phyloP scores from a whole-genome alignment of 306 rosid genomes.

The Citrullus colocynthis region DNA sequence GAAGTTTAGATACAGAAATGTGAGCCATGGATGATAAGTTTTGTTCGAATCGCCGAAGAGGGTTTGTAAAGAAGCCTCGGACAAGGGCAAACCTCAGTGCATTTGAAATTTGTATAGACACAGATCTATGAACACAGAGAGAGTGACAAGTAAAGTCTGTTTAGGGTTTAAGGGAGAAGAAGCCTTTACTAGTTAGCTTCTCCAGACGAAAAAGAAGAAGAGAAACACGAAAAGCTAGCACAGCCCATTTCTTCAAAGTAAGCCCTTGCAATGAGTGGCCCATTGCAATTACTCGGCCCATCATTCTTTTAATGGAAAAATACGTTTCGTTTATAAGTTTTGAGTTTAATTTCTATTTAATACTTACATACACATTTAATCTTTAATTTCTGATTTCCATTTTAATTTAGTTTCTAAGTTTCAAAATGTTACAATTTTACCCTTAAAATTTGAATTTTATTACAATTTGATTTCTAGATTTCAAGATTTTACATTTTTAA shows the following conservation, averaged over 20 bases:
- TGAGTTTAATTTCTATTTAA: no score
- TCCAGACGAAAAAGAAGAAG: neutral
- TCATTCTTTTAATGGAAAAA: no score
- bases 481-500: no score
- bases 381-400: no score
- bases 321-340: no score
- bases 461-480: no score
- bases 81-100: neutral
- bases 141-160: neutral
- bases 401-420: no score
- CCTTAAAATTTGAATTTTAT: no score
- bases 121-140: neutral
- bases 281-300: neutral
- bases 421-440: no score
- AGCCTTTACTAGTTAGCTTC: neutral
- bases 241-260: neutral
- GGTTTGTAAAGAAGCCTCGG: neutral
- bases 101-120: neutral
- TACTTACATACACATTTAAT: no score
- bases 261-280: neutral
- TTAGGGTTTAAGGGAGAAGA: neutral
- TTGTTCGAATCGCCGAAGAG: neutral
- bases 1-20: constrained; percentile 37
- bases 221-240: neutral
- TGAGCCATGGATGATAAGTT: constrained; percentile 29